Base-by-base conservation (phyloP, 768 basidiomycete genomes). In the Pleurotus djamor region DNA sequence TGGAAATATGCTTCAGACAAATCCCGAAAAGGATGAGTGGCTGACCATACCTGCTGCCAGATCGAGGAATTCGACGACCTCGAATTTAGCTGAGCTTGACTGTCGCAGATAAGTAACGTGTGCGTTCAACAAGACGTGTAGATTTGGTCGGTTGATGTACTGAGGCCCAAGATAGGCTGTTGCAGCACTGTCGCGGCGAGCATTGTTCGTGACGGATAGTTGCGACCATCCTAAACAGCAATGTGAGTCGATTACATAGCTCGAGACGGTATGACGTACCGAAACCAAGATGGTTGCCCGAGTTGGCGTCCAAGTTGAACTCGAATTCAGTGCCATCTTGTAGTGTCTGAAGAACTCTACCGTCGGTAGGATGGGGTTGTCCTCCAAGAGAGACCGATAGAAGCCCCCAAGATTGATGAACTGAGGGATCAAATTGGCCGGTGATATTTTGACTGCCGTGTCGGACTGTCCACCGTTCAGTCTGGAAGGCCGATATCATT, bases 271-370 rank as follows among this genome's bases (percentile, higher is more conserved):
- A 32, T 5, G 5, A 6, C 56, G 34, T 49, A 72, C 73, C 65
- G 17, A 74, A 35, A 13, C 74, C 74, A 4, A 74, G 48, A 1
- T 64, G 63, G 17, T 60, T 54, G 0, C 76, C 76, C 10, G 66
- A 66, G 60, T 76, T 75, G 56, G 68, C 65, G 59, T 77, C 76
- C 16, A 63, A 10, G 47, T 71, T 73, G 62, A 67, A 76, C 1
- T 71, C 71, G 51, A 73, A 76, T 14, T 67, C 62, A 2, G 58
- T 44, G 1, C 64, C 47, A 43, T 70, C 60, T 12, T 60, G n/a
- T 4, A 69, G 63, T 1, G 72, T 66, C 41, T 63, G 49, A 13
- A 74, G 36, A 16, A 71, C 67, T 2, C 64, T 64, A 10, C 51
- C 32, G 56, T 69, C 67, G 33, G 64, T 58, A 35, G 48, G 36